Conservation (phyloP, 257 asterid genomes). For the Fraxinus pennsylvanica region DNA sequence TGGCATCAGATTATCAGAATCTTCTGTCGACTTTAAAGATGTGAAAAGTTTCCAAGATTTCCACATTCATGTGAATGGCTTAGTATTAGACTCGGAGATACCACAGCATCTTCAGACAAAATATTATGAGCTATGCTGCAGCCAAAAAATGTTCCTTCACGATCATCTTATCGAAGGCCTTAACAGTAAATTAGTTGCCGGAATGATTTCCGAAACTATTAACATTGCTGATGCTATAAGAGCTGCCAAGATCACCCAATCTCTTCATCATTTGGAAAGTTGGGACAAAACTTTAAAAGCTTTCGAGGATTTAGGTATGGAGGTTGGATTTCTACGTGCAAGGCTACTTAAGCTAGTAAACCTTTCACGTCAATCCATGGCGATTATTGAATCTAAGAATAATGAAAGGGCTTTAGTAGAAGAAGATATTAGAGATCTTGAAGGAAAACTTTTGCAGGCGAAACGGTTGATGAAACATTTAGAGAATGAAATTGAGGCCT, state of each 20-base stretch:
- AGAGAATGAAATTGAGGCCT: slow-evolving; percentile 40
- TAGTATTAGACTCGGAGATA: slow-evolving; percentile 49
- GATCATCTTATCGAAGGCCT: slow-evolving; percentile 48
- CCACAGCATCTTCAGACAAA: slow-evolving; percentile 36
- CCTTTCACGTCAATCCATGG: slow-evolving; percentile 33
- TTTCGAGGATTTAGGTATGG: slow-evolving; percentile 66
- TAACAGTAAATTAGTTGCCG: slow-evolving; percentile 52
- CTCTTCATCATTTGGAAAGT: slow-evolving; percentile 32
- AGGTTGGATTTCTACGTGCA: slow-evolving; percentile 50
- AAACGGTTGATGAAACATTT: slow-evolving; percentile 25
- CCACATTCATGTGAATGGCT: slow-evolving; percentile 49
- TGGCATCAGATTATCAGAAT: slow-evolving; percentile 33
- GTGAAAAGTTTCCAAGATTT: slow-evolving; percentile 49
- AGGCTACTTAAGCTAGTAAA: slow-evolving; percentile 37
- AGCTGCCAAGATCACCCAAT: slow-evolving; percentile 35
- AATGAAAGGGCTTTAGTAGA: slow-evolving; percentile 33
- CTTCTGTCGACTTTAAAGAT: slow-evolving; percentile 35
- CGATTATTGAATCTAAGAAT: slow-evolving; percentile 31
- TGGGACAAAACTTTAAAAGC: slow-evolving; percentile 62
- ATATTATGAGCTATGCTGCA: slow-evolving; percentile 59
- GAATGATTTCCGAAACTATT: slow-evolving; percentile 48
- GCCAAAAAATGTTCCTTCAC: slow-evolving; percentile 56
- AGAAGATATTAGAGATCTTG: slow-evolving; percentile 35
- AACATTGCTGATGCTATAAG: slow-evolving; percentile 56
- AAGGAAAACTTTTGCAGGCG: slow-evolving; percentile 27